Evolutionary conservation across 768 basidiomycete genomes (phyloP).

Genomic region (Hemileccinum rubropunctum): DNA sequence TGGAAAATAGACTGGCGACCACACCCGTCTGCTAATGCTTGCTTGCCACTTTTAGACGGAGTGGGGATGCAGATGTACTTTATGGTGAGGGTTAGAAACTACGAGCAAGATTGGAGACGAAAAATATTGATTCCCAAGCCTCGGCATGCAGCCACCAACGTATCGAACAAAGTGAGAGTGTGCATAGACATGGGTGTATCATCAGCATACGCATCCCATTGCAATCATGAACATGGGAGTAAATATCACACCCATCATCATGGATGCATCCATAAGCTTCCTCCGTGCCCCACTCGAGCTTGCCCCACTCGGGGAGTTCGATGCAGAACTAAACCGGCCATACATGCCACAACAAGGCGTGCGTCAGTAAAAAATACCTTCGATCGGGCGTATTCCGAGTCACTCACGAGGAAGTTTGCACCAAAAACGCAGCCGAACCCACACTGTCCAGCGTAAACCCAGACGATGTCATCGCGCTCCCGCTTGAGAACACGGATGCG

Average conservation of each 20-base stretch:
- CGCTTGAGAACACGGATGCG: slow-evolving; percentile 11
- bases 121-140: too few relatives aligned
- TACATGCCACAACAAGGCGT: neutral
- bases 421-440: slow-evolving; percentile 20
- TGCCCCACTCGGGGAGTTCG: neutral
- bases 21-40: too few relatives aligned
- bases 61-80: too few relatives aligned
- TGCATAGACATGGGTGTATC: too few relatives aligned
- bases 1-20: too few relatives aligned
- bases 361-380: slow-evolving; percentile 1
- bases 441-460: slow-evolving; percentile 15
- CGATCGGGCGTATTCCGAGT: neutral
- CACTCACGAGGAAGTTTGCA: slow-evolving; percentile 16
- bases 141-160: too few relatives aligned
- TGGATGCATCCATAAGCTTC: neutral
- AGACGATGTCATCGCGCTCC: slow-evolving; percentile 9
- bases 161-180: too few relatives aligned
- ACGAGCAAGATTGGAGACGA: too few relatives aligned
- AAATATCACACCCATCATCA: neutral
- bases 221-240: neutral
- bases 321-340: neutral
- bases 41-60: too few relatives aligned
- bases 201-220: too few relatives aligned
- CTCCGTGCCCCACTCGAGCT: neutral
- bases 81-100: too few relatives aligned